Percentiles rank a stretch among this genome's conserved stretches.
Evolutionary conservation across 257 asterid genomes (phyloP).

Genomic region (Petrea volubilis): DNA sequence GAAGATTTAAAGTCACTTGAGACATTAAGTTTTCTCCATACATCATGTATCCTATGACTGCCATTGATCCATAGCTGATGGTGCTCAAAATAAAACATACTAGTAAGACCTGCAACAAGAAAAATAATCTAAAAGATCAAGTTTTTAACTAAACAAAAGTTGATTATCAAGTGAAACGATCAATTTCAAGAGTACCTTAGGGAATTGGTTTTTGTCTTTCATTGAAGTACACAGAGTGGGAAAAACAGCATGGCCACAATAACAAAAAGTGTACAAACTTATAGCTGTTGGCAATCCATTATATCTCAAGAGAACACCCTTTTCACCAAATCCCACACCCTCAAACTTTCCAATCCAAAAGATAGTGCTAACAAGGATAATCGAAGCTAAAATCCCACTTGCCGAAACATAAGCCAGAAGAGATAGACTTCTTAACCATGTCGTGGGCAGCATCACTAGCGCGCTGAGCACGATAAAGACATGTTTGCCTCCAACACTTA

Average conservation of each 20-base stretch:
- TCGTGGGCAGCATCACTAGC: slow-evolving; percentile 48
- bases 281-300: slow-evolving; percentile 43
- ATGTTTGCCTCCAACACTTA: slow-evolving; percentile 35
- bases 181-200: slow-evolving; percentile 25
- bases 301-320: slow-evolving; percentile 39
- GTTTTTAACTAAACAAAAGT: too few species aligned
- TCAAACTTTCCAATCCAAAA: slow-evolving; percentile 52
- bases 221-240: slow-evolving; percentile 54
- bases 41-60: slow-evolving; percentile 51
- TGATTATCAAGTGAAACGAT: too few species aligned
- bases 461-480: slow-evolving; percentile 40
- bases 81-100: slow-evolving; percentile 46
- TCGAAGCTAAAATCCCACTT: slow-evolving; percentile 48
- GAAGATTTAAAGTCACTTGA: slow-evolving; percentile 54
- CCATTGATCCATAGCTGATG: slow-evolving; percentile 49
- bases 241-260: slow-evolving; percentile 55
- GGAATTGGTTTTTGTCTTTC: slow-evolving; percentile 41
- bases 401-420: slow-evolving; percentile 48
- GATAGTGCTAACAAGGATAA: slow-evolving; percentile 31
- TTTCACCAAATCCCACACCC: slow-evolving; percentile 46
- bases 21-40: slow-evolving; percentile 43
- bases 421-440: slow-evolving; percentile 52
- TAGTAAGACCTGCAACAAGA: slow-evolving; percentile 38
- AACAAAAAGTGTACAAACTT: slow-evolving; percentile 57
- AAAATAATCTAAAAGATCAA: too few species aligned